Evolutionary conservation across 2,329 filamentous ascomycete genomes (phyloP).

Genomic region (Xylaria sp.): DNA sequence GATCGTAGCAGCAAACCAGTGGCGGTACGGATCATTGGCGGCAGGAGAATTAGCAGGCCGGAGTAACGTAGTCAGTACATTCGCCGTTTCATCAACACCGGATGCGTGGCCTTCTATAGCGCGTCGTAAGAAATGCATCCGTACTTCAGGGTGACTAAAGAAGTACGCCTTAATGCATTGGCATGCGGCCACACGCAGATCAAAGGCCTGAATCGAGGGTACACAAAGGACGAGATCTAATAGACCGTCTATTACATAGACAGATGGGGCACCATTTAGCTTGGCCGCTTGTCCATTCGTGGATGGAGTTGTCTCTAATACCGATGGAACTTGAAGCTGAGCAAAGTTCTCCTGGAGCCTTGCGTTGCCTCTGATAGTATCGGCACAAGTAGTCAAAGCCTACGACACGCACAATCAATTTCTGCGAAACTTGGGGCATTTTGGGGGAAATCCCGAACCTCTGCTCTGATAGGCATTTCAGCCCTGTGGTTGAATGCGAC

Average conservation of each 20-base stretch:
- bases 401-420: constrained; percentile 47
- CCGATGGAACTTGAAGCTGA: constrained; percentile 79
- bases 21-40: constrained; percentile 83
- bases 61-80: constrained; percentile 86
- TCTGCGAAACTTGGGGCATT: constrained; percentile 32
- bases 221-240: constrained; percentile 82
- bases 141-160: constrained; percentile 81
- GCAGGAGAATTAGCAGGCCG: constrained; percentile 69
- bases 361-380: constrained; percentile 85
- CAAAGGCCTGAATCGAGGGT: constrained; percentile 74
- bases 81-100: constrained; percentile 83
- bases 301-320: constrained; percentile 56
- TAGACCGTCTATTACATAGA: constrained; percentile 94
- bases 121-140: constrained; percentile 84
- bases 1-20: constrained; percentile 90
- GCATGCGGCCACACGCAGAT: constrained; percentile 85
- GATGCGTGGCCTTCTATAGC: constrained; percentile 88
- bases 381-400: constrained; percentile 86
- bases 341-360: constrained; percentile 89
- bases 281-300: constrained; percentile 55
- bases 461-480: constrained; percentile 81
- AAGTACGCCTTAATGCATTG: constrained; percentile 96
- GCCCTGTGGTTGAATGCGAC: constrained; percentile 81
- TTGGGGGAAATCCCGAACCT: constrained; percentile 56
- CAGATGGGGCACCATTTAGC: constrained; percentile 65